Base-by-base conservation (phyloP, 2,329 filamentous ascomycete species). In the Daldinia sp. region DNA sequence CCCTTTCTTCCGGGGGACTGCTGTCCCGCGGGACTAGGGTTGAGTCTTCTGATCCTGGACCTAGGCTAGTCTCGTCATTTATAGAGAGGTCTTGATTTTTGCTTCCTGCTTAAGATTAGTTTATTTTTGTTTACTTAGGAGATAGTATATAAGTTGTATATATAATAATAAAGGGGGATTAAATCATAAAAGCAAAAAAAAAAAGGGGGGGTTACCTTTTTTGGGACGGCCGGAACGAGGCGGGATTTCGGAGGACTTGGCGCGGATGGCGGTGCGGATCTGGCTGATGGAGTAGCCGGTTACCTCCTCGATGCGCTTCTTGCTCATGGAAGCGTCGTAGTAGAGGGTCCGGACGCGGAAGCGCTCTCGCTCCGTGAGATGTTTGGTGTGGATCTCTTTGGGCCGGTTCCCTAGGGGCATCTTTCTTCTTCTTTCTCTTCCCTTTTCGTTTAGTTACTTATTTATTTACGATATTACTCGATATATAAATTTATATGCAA, bases 281-380 rank as follows among this genome's bases (percentile, higher is more conserved):
- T 77, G 75, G 57, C 73, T 74, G n/a, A 63, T 58, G 56, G 75
- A 74, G 60, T 75, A 77, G 50, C 74, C 74, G 9, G 75, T 77
- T 63, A 77, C 70, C 62, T 74, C 68, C 33, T 69, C 60, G 42
- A 77, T 76, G 59, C 73, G 74, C 37, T 61, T 68, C 55, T 74
- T 72, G 28, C 70, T 72, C 51, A 76, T 42, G 41, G 55, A 54
- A 33, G 75, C 75, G 59, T 76, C 75, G 54, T 73, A 76, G 57
- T 77, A 76, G n/a, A 77, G 68, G 12, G 73, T 75, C 58, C 75
- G 75, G 28, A 76, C 72, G 18, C 75, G 62, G 63, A 76, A 76
- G 53, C 75, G 73, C 37, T 77, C 74, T 1, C 72, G 59, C 65
- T 75, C 74, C 4, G 74, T 76, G 35, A 77, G 68, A 53, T 76